Base-by-base conservation (phyloP, 148 eudicot species). In the Amaranthus cruentus region DNA sequence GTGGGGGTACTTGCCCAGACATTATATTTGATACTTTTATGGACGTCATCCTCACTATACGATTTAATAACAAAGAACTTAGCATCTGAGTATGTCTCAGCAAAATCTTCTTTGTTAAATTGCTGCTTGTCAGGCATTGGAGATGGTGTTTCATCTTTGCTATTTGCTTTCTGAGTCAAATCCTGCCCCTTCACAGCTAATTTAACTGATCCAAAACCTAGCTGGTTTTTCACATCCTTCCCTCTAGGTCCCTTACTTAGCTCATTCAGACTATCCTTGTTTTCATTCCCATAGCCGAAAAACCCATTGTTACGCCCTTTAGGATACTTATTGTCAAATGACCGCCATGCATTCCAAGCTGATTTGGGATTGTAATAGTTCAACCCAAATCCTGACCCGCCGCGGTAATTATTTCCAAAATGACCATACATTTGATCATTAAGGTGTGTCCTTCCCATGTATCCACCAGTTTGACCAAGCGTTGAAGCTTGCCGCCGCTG, bases 181-280 rank as follows among this genome's bases (percentile, higher is more conserved):
- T 82, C 87, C 73, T 84, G 81, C 66, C 81, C 85, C 75, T 84
- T 84, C 69, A 84, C 83, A 38, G 84, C 84, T 81, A 84, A 73
- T 63, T 81, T 79, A 54, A 79, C 77, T 11, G 87, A 59, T n/a
- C 82, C 87, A 9, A 82, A 79, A 15, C 69, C 84, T 47, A 79
- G 49, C 54, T 70, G 78, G 60, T 7, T 77, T 67, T 79, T 81
- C 76, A 75, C 38, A 49, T 59, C 64, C 57, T 76, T 82, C 44
- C 75, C 64, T 74, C 87, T 79, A 9, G 87, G 87, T 38, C 87
- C 87, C 81, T 84, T 84, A 81, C 85, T 84, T n/a, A 84, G 75
- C 76, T 84, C 87, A 74, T 81, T 76, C 69, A 84, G 73, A 47
- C 66, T 79, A 68, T 83, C 81, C 66, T 79, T 82, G 47, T 56